Conservation (phyloP, 2,329 filamentous ascomycete genomes). For the Beauveria sp. region DNA sequence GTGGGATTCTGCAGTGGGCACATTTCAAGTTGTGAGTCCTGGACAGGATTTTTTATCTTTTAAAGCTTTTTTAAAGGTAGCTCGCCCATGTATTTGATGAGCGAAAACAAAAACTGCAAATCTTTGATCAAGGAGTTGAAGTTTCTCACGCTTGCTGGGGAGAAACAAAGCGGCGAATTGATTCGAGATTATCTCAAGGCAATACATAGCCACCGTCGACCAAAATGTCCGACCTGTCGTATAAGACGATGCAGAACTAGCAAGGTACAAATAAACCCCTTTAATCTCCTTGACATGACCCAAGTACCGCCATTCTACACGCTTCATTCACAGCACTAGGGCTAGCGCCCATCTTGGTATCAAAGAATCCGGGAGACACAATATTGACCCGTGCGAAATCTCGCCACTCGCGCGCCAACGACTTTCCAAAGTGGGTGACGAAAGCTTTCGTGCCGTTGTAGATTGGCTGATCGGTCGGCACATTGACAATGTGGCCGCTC, state of each 20-base stretch:
- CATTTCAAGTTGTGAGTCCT: too few species aligned
- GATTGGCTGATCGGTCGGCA: slow-evolving; percentile 45
- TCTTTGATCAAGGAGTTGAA: too few species aligned
- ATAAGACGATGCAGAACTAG: slow-evolving; percentile 43
- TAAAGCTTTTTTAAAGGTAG: too few species aligned
- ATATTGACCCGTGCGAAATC: slow-evolving; percentile 51
- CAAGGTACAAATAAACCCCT: slow-evolving; percentile 41
- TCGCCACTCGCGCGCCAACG: slow-evolving; percentile 47
- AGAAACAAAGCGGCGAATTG: too few species aligned
- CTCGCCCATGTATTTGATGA: too few species aligned
- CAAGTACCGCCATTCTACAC: slow-evolving; percentile 36
- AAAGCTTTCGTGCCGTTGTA: slow-evolving; percentile 52
- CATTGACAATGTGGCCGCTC: slow-evolving; percentile 43
- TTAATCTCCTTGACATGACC: slow-evolving; percentile 11
- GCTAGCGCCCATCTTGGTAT: slow-evolving; percentile 54
- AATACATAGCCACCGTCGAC: slow-evolving; percentile 35
- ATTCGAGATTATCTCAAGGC: slow-evolving; percentile 12
- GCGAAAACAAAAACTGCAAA: too few species aligned
- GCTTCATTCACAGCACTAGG: slow-evolving; percentile 36
- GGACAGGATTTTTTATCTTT: too few species aligned
- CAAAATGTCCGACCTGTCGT: slow-evolving; percentile 40
- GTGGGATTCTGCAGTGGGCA: too few species aligned
- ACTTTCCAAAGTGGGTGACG: slow-evolving; percentile 48
- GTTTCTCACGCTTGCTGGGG: too few species aligned
- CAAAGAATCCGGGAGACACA: slow-evolving; percentile 32